A percentile compares a stretch with the other conserved stretches of the same genome.
Evolutionary conservation across 768 basidiomycete species (phyloP).

Genomic region (Mrakia gelida): DNA sequence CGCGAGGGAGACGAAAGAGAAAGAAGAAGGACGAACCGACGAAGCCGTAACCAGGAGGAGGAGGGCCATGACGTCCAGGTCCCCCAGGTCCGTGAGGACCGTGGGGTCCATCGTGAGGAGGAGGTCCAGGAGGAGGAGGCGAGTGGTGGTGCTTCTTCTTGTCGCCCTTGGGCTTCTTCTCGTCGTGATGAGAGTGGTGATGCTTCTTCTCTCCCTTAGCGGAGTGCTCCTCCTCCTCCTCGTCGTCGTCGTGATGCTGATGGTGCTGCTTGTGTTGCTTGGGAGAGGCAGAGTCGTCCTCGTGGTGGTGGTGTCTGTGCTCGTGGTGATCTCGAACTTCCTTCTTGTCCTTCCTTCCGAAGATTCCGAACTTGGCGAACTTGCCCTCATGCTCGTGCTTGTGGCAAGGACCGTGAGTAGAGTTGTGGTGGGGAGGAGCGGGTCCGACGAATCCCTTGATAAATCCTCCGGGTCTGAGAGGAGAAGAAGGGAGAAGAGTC

Average conservation of each 20-base stretch:
- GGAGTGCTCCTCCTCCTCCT: neutral
- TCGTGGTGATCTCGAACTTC: neutral
- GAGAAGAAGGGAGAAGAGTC: neutral
- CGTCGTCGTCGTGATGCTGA: slow-evolving; percentile 5
- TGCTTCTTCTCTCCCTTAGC: slow-evolving; percentile 21
- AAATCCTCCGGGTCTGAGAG: slow-evolving; percentile 23
- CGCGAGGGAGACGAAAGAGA: slow-evolving; percentile 6
- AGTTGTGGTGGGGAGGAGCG: slow-evolving; percentile 24
- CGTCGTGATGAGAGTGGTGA: slow-evolving; percentile 78
- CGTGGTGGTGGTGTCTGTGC: neutral
- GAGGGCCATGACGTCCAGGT: slow-evolving; percentile 21
- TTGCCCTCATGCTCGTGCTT: slow-evolving; percentile 13
- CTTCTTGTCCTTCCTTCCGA: slow-evolving; percentile 10
- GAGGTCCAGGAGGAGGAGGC: slow-evolving; percentile 64
- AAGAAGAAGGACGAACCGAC: slow-evolving; percentile 8
- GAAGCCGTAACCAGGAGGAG: slow-evolving; percentile 30
- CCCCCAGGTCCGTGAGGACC: neutral
- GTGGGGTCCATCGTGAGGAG: slow-evolving; percentile 49
- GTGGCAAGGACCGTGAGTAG: neutral
- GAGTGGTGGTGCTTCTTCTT: slow-evolving; percentile 63
- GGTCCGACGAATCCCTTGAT: slow-evolving; percentile 34
- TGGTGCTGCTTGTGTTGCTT: neutral
- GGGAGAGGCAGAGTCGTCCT: neutral
- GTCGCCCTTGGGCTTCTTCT: slow-evolving; percentile 45
- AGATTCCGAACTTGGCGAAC: slow-evolving; percentile 2